A percentile compares a stretch with the other conserved stretches of the same genome.
Conservation (phyloP, 2,329 filamentous ascomycete species). For the Cylindrodendrum hubeiense region DNA sequence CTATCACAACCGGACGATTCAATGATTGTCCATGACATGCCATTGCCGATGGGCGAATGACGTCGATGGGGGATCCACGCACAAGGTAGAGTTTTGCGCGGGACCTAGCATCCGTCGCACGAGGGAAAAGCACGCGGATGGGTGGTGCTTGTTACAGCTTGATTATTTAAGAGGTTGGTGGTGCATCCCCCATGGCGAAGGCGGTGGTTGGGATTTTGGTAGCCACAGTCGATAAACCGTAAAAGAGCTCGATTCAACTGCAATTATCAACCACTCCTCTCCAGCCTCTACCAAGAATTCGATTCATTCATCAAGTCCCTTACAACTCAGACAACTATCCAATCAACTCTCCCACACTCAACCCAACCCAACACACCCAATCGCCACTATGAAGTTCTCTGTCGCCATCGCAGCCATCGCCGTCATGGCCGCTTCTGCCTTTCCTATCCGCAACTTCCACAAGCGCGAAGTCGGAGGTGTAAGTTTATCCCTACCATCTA, state of each 20-base stretch:
- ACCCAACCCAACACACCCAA: background rate
- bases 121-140: conserved; percentile 3
- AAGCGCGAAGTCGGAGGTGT: conserved; percentile 62
- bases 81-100: background rate
- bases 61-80: conserved; percentile 11
- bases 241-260: conserved; percentile 9
- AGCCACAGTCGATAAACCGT: background rate
- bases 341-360: background rate
- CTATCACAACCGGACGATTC: background rate
- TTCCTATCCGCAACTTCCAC: conserved; percentile 52
- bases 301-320: conserved; percentile 20
- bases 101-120: conserved; percentile 11
- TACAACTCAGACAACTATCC: conserved; percentile 19
- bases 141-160: conserved; percentile 27
- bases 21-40: background rate
- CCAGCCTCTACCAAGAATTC: conserved; percentile 34
- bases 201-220: conserved; percentile 34
- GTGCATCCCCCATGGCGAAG: conserved; percentile 14
- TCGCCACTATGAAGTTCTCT: conserved; percentile 48
- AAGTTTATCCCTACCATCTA: conserved; percentile 48
- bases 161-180: conserved; percentile 40
- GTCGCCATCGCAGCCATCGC: conserved; percentile 34
- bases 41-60: conserved; percentile 24
- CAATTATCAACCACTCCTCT: conserved; percentile 2
- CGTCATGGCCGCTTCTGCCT: conserved; percentile 40